Evolutionary conservation across 2,329 filamentous ascomycete genomes (phyloP), one percentile per base, ranked within the genome.

Genomic region (Decorospora gaudefroyi): DNA sequence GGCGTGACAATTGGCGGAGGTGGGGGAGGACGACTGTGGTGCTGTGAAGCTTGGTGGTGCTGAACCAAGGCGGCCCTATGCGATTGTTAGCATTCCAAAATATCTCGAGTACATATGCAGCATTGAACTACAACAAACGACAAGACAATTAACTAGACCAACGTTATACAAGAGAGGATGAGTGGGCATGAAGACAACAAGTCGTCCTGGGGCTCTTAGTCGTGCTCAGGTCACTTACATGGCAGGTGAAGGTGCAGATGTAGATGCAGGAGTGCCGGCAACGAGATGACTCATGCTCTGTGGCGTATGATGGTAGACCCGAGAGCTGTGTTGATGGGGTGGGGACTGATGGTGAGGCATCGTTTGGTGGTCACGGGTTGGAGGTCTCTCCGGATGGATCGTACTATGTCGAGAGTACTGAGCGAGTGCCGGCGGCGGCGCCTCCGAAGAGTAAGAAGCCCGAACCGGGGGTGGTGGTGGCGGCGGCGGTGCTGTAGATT

Each of bases 1-100:
- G 58, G 54, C 30, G 48, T 47, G 35, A 47, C 40, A n/a, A 49
- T 47, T 10, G 51, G 50, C n/a, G 49, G 29, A 15, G 45, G 59
- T 15, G 42, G 40, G 8, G 26, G 35, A 1, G 46, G 61, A 13
- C 56, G 57, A 19, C 59, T 57, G 30, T 62, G 55, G 21, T 62
- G 55, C 15, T 58, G 60, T 46, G 56, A 45, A 77, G 79, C 48
- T 79, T 77, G 6, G 42, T 21, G n/a, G n/a, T n/a, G n/a, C n/a
- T n/a, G n/a, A n/a, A n/a, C n/a, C n/a, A n/a, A n/a, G n/a, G n/a
- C n/a, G 22, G 32, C 23, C 25, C 46, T 49, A n/a, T 3, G 21
- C n/a, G 9, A 2, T 29, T 27, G 25, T 49, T 11, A 49, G 42
- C 25, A n/a, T n/a, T n/a, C n/a, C n/a, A n/a, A n/a, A n/a, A n/a